Evolutionary conservation across 306 rosid genomes (phyloP).

Genomic region (Dicorynia guianensis): DNA sequence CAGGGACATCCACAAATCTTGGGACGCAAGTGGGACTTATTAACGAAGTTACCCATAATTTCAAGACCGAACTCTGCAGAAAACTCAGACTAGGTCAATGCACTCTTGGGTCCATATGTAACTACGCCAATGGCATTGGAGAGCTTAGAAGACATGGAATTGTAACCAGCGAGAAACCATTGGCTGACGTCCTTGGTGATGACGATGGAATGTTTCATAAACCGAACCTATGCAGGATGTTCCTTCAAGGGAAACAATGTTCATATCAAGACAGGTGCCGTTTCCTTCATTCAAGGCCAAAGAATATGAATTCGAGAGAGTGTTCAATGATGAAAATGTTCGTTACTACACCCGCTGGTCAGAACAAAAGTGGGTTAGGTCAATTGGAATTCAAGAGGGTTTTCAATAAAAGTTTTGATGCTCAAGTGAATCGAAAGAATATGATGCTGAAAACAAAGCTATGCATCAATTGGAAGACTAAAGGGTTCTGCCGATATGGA

Average conservation of each 20-base stretch:
- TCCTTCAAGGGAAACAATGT: constrained; percentile 38
- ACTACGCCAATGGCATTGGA: constrained; percentile 39
- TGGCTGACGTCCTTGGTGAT: not conserved
- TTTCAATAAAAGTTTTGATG: constrained; percentile 29
- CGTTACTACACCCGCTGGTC: not conserved
- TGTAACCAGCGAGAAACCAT: not conserved
- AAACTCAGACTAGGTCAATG: constrained; percentile 44
- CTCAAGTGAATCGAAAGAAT: constrained; percentile 3
- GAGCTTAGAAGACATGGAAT: constrained; percentile 36
- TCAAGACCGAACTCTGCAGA: constrained; percentile 51
- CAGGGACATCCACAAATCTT: not conserved
- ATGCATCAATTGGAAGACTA: constrained; percentile 25
- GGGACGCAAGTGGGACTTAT: not conserved
- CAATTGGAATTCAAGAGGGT: constrained; percentile 17
- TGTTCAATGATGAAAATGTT: not conserved
- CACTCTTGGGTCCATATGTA: constrained; percentile 30
- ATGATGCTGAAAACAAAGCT: not conserved
- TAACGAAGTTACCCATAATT: not conserved
- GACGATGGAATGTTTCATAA: not conserved
- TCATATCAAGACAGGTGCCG: constrained; percentile 52
- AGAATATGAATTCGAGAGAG: constrained; percentile 10
- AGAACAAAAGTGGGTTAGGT: constrained; percentile 18
- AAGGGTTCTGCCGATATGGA: constrained; percentile 33
- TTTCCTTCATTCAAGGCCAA: constrained; percentile 42
- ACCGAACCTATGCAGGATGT: constrained; percentile 45